phyloP scores from a whole-genome alignment of 208 protist genomes.

The Leishmania arabica region DNA sequence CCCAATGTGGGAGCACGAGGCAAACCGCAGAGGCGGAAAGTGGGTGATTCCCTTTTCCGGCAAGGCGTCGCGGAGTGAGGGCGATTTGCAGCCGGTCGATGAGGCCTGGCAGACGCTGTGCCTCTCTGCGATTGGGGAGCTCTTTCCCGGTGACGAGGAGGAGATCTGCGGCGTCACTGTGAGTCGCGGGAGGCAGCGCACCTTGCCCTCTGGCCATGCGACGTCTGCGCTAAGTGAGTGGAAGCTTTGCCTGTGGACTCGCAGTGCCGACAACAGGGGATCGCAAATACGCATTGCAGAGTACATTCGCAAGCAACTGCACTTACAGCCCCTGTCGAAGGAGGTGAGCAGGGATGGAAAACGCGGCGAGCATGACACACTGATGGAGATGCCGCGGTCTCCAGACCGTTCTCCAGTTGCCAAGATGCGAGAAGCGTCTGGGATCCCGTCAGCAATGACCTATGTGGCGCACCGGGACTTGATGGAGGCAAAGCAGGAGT shows the following conservation, averaged over 20 bases:
- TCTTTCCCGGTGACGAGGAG: constrained; percentile 74
- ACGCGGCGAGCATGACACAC: neutral
- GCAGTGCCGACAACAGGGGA: constrained; percentile 63
- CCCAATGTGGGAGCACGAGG: constrained; percentile 93
- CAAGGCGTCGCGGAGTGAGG: constrained; percentile 11
- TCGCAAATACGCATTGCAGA: constrained; percentile 68
- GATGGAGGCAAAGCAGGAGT: constrained; percentile 74
- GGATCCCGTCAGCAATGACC: constrained; percentile 31
- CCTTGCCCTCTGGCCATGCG: constrained; percentile 11
- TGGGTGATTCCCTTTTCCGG: constrained; percentile 76
- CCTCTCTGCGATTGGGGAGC: constrained; percentile 81
- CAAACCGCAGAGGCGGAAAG: constrained; percentile 85
- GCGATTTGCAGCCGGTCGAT: constrained; percentile 56
- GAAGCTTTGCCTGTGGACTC: constrained; percentile 89
- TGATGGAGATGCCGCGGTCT: neutral
- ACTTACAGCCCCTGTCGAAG: neutral
- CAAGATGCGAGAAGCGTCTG: constrained; percentile 21
- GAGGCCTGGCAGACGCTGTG: constrained; percentile 78
- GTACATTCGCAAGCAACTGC: constrained; percentile 59
- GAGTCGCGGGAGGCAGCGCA: constrained; percentile 47
- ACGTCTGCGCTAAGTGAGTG: constrained; percentile 42
- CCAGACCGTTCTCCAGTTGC: constrained; percentile 6
- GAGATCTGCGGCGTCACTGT: constrained; percentile 88
- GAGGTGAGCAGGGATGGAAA: neutral
- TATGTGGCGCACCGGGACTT: constrained; percentile 77